Conservation (phyloP, 306 rosid genomes). For the Erythrophleum fordii region DNA sequence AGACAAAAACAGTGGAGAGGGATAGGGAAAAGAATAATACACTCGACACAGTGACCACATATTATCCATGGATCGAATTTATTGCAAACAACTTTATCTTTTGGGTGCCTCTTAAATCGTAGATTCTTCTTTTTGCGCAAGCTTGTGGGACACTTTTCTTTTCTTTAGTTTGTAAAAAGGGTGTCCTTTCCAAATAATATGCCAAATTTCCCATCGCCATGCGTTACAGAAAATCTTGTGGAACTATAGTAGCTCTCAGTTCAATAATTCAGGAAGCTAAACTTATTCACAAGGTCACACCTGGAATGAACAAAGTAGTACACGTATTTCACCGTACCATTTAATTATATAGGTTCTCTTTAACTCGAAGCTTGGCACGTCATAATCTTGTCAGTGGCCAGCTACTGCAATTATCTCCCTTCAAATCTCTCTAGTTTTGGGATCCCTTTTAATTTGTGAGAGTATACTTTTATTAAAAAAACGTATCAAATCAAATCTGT, state of each 20-base stretch:
- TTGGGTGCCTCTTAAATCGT: slow-evolving; percentile 3
- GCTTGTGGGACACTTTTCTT: slow-evolving; percentile 26
- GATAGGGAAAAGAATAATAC: not conserved
- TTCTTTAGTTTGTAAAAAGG: slow-evolving; percentile 24
- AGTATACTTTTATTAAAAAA: not conserved
- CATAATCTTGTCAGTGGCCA: not conserved
- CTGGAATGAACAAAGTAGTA: slow-evolving; percentile 24
- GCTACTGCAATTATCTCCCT: not conserved
- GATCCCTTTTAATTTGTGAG: no score
- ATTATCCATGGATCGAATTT: slow-evolving; percentile 15
- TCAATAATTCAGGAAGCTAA: slow-evolving; percentile 33
- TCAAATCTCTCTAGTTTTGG: not conserved
- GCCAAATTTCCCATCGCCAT: slow-evolving; percentile 34
- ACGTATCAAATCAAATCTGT: not conserved
- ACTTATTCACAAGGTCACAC: slow-evolving; percentile 28
- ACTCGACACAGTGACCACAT: not conserved
- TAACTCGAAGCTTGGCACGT: not conserved
- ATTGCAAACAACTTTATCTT: slow-evolving; percentile 35
- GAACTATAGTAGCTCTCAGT: slow-evolving; percentile 25
- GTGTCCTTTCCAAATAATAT: slow-evolving; percentile 1
- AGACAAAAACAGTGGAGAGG: not conserved
- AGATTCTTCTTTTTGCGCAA: slow-evolving; percentile 24
- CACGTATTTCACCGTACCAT: not conserved
- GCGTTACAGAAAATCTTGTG: slow-evolving; percentile 39
- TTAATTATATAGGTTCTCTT: no score